These are phyloP conservation scores for Aureobasidium sp. DNA, from an alignment of 2,329 filamentous ascomycete species.

Conservation along the genomic window DNA sequence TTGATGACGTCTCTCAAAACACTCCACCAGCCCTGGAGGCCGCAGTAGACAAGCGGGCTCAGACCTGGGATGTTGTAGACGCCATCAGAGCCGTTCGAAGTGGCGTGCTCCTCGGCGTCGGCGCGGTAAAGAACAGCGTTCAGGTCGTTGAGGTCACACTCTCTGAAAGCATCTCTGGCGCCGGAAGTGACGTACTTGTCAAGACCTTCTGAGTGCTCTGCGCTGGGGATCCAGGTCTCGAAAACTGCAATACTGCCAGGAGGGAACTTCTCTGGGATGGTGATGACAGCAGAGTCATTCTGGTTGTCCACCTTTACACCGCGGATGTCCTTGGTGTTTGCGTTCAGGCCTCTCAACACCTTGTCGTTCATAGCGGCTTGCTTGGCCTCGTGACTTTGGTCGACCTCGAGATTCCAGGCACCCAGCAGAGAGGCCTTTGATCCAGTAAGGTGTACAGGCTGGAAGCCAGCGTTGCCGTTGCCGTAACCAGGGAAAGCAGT, in stretches of 20 bases:
- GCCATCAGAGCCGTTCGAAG: constrained; percentile 72
- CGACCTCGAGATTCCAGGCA: constrained; percentile 86
- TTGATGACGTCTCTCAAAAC: constrained; percentile 74
- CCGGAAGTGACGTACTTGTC: constrained; percentile 81
- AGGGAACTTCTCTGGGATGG: constrained; percentile 73
- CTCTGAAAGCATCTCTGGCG: constrained; percentile 67
- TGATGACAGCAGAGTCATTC: constrained; percentile 68
- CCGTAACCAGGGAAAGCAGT: constrained; percentile 91
- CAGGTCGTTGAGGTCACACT: constrained; percentile 69
- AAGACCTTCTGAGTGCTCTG: constrained; percentile 73
- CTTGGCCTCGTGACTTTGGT: constrained; percentile 63
- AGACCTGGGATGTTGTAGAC: constrained; percentile 78
- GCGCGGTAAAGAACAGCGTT: constrained; percentile 90
- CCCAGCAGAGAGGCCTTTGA: constrained; percentile 81
- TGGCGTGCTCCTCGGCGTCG: constrained; percentile 78
- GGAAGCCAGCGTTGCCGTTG: constrained; percentile 72
- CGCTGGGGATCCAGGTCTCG: constrained; percentile 88
- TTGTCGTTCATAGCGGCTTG: constrained; percentile 59
- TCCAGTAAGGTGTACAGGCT: constrained; percentile 69
- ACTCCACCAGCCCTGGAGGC: constrained; percentile 98
- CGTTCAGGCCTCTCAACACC: constrained; percentile 73
- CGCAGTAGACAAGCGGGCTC: constrained; percentile 84
- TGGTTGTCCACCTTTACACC: constrained; percentile 66
- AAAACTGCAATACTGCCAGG: constrained; percentile 92
- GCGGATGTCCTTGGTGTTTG: constrained; percentile 64